Conservation (phyloP, 2,329 filamentous ascomycete genomes). For the Aspergillus quadrilineatus region DNA sequence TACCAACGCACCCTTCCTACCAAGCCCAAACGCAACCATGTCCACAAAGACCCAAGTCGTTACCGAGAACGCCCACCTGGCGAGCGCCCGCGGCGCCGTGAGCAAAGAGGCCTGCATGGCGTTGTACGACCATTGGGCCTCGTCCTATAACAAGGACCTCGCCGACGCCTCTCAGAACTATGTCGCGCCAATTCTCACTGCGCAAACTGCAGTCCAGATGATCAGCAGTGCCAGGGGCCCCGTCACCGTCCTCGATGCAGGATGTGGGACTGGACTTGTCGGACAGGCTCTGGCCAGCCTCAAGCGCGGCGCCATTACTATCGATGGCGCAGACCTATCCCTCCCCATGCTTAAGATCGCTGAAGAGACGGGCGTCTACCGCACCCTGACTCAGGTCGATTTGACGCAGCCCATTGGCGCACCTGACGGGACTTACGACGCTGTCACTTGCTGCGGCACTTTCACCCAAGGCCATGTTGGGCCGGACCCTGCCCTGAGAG, state of each 20-base stretch:
- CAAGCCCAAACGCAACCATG: slow-evolving; percentile 1
- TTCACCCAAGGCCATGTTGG: slow-evolving; percentile 58
- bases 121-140: slow-evolving; percentile 51
- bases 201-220: slow-evolving; percentile 31
- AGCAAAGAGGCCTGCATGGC: slow-evolving; percentile 38
- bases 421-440: slow-evolving; percentile 48
- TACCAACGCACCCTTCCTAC: too few species aligned
- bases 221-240: slow-evolving; percentile 21
- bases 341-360: slow-evolving; percentile 56
- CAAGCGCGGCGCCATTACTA: slow-evolving; percentile 43
- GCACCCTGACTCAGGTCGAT: slow-evolving; percentile 47
- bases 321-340: slow-evolving; percentile 56
- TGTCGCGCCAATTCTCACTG: slow-evolving; percentile 43
- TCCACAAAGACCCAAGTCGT: slow-evolving; percentile 13
- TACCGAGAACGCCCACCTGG: slow-evolving; percentile 25
- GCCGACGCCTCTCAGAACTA: slow-evolving; percentile 39
- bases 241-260: slow-evolving; percentile 51
- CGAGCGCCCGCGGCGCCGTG: slow-evolving; percentile 38
- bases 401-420: slow-evolving; percentile 46
- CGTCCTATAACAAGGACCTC: slow-evolving; percentile 46
- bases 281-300: slow-evolving; percentile 45
- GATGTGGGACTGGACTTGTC: slow-evolving; percentile 58
- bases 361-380: slow-evolving; percentile 49
- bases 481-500: slow-evolving; percentile 47
- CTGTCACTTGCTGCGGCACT: slow-evolving; percentile 55